phyloP scores from a whole-genome alignment of 768 basidiomycete species.

The Phanerochaete sordida region DNA sequence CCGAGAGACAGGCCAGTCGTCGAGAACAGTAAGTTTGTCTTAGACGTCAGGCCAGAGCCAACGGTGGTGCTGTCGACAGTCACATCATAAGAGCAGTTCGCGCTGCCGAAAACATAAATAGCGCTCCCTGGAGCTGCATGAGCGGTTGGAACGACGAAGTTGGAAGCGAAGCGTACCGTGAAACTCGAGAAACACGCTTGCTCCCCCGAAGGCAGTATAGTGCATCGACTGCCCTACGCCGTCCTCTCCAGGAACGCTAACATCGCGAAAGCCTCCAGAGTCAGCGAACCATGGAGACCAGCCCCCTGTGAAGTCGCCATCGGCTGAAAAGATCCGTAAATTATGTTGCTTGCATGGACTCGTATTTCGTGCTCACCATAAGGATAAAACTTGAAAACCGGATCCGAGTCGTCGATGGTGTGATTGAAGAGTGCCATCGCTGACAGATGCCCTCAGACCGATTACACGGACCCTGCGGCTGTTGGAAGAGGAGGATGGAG shows the following conservation, averaged over 20 bases:
- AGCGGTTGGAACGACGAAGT: not conserved
- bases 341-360: not conserved
- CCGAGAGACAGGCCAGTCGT: slow-evolving; percentile 41
- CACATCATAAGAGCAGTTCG: slow-evolving; percentile 38
- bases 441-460: too few species aligned
- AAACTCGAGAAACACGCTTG: slow-evolving; percentile 23
- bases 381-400: slow-evolving; percentile 17
- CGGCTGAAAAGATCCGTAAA: slow-evolving; percentile 2
- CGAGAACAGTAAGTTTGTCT: slow-evolving; percentile 37
- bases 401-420: slow-evolving; percentile 20
- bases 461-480: not conserved
- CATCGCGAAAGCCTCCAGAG: not conserved
- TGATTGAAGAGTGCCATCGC: slow-evolving; percentile 13
- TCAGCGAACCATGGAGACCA: not conserved
- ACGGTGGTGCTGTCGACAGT: slow-evolving; percentile 42
- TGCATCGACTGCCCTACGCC: slow-evolving; percentile 10
- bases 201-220: slow-evolving; percentile 21
- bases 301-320: slow-evolving; percentile 11
- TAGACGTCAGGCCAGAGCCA: slow-evolving; percentile 13
- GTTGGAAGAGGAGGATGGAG: not conserved
- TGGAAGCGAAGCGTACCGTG: slow-evolving; percentile 17
- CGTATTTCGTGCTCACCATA: slow-evolving; percentile 7
- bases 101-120: slow-evolving; percentile 54
- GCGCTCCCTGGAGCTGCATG: slow-evolving; percentile 50
- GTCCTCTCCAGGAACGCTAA: not conserved